Evolutionary conservation across 805 yeast species (phyloP).

Genomic region (Kazachstania psychrophila): DNA sequence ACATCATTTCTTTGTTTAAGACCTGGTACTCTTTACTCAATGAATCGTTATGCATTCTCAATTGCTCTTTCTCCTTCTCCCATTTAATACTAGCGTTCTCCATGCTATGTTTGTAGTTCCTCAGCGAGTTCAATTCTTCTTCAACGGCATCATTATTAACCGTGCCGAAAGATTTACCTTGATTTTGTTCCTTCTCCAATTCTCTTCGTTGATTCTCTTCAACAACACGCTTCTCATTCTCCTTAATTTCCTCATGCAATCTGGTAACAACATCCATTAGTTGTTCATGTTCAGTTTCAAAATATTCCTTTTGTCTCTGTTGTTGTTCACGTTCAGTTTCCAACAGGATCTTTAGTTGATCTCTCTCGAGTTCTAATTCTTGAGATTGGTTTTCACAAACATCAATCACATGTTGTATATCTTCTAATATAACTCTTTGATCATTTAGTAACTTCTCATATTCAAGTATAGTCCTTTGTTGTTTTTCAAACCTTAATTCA

Average conservation of each 20-base stretch:
- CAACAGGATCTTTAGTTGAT: constrained; percentile 17
- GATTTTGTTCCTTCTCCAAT: constrained; percentile 3
- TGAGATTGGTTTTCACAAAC: constrained; percentile 28
- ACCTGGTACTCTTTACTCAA: constrained; percentile 21
- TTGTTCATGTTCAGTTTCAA: constrained; percentile 26
- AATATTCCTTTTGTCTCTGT: constrained; percentile 20
- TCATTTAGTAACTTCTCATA: constrained; percentile 26
- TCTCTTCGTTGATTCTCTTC: constrained; percentile 1
- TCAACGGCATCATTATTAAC: background rate
- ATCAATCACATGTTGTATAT: constrained; percentile 26
- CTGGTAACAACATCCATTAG: constrained; percentile 26
- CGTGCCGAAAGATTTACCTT: too few species aligned
- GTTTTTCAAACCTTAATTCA: constrained; percentile 10
- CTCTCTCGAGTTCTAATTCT: constrained; percentile 21
- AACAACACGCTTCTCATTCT: constrained; percentile 17
- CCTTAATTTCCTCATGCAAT: constrained; percentile 27
- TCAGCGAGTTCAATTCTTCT: constrained; percentile 9
- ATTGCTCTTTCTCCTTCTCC: constrained; percentile 24
- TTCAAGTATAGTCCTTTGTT: constrained; percentile 15
- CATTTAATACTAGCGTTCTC: constrained; percentile 15
- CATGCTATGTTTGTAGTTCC: constrained; percentile 8
- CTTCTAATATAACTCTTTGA: constrained; percentile 26
- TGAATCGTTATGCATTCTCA: constrained; percentile 23
- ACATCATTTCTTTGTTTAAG: constrained; percentile 21
- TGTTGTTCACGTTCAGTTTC: constrained; percentile 20